Evolutionary conservation across 2,329 filamentous ascomycete species (phyloP).

Genomic region (Orbilia oligospora): DNA sequence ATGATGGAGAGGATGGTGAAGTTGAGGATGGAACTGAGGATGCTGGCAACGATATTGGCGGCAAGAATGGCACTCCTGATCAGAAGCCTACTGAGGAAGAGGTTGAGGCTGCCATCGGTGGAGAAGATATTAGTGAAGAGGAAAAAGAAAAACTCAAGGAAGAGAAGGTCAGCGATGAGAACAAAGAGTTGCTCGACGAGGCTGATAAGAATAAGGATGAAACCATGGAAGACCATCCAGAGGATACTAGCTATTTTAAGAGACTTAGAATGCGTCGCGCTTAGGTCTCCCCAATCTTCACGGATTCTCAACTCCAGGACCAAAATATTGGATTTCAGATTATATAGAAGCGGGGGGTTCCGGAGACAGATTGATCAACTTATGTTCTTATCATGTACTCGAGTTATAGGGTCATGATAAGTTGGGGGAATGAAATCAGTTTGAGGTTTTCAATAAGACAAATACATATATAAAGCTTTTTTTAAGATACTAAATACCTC

Average conservation of each 20-base stretch:
- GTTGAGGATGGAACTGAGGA: slow-evolving; percentile 6
- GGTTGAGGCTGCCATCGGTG: slow-evolving; percentile 13
- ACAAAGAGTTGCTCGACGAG: neutral
- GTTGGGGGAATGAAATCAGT: too few relatives aligned
- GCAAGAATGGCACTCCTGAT: neutral
- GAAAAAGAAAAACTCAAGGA: neutral
- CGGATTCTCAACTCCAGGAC: neutral
- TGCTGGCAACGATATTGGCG: neutral
- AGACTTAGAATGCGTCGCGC: neutral
- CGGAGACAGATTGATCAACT: too few relatives aligned
- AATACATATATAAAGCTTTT: too few relatives aligned
- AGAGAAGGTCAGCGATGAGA: neutral
- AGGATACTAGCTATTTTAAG: neutral
- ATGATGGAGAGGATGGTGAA: neutral
- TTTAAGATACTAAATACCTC: too few relatives aligned
- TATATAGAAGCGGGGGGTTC: too few relatives aligned
- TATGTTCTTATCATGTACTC: too few relatives aligned
- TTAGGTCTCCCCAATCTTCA: neutral
- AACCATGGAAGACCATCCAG: neutral
- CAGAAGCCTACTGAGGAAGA: neutral
- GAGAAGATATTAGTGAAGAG: slow-evolving; percentile 3
- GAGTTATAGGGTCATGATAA: too few relatives aligned
- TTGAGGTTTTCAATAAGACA: too few relatives aligned
- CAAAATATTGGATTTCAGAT: neutral
- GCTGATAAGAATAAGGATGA: neutral